Evolutionary conservation across 1,284 basidiomycete genomes (phyloP), one percentile per base, ranked within the genome.

Genomic region (Microbotryum silenes-acaulis): DNA sequence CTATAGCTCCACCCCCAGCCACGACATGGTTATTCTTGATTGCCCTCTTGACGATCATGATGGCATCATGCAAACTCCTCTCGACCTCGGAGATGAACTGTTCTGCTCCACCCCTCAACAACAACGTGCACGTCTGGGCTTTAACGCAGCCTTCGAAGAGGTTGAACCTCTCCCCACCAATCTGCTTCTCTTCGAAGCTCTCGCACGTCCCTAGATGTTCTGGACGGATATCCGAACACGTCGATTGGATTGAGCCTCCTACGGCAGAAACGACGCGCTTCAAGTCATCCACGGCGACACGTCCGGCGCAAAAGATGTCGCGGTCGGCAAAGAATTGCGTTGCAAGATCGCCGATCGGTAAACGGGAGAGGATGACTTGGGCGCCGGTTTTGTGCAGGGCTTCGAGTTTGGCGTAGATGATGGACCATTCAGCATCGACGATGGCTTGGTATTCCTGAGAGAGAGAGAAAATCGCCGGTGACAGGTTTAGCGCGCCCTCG

Each of bases 291-390:
- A 86, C 85, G 27, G 87, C 83, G 31, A 99, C 96, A 63, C 96
- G 89, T 56, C 96, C 96, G 60, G 96, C 96, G 71, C 96, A 98
- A 82, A 99, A 99, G 73, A 99, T 97, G 74, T 97, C 88, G 52
- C 96, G 86, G 79, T 98, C 96, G 53, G 96, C 94, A 75, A 99
- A 99, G 87, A 93, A 99, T 75, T 98, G 96, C 3, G 96, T 98
- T 5, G 96, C 96, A 52, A 99, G 80, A 80, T 99, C 96, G 51
- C 96, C 96, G 71, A 98, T 98, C 8, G 96, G 96, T 27, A 99
- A 83, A 77, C 97, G 97, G 77, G 92, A 97, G 60, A 99, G 82
- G 27, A 99, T 93, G 62, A 99, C 91, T 76, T 96, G 93, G 51
- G 96, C 96, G 37, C 93, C 96, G 0, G 93, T 97, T 74, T 88